Conservation (phyloP, 169 alveolate genomes). For the Plasmodium gonderi region DNA sequence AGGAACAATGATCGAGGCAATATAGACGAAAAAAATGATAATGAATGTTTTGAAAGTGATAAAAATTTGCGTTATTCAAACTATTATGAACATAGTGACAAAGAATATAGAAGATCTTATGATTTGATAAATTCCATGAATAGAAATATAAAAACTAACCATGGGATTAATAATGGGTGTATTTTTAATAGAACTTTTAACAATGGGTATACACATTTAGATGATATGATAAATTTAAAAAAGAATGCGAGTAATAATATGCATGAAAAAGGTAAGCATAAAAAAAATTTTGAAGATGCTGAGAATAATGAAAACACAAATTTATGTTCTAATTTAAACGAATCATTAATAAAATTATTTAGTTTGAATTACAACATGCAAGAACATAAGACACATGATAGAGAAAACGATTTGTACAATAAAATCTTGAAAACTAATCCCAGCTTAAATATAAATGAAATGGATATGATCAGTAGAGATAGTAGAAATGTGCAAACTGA, state of each 20-base stretch:
- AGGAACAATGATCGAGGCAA: not conserved
- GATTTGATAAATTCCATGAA: not conserved
- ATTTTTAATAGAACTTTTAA: not conserved
- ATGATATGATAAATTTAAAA: not conserved
- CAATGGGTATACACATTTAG: not conserved
- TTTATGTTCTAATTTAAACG: not conserved
- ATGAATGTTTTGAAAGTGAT: not conserved
- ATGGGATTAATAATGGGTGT: not conserved
- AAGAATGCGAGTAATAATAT: not conserved
- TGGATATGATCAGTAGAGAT: not conserved
- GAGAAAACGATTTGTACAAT: not conserved
- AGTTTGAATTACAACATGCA: not conserved
- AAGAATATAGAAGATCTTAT: not conserved
- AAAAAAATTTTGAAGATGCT: not conserved
- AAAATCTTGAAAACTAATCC: not conserved
- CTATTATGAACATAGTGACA: not conserved
- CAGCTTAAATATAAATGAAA: not conserved
- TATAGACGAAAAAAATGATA: not conserved
- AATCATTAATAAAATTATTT: slow-evolving; percentile 2
- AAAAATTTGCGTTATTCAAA: not conserved
- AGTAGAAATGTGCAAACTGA: not conserved
- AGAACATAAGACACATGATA: not conserved
- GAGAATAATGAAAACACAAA: not conserved
- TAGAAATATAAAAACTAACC: not conserved
- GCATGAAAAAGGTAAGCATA: not conserved